A percentile compares a stretch with the other conserved stretches of the same genome.
Evolutionary conservation across 768 basidiomycete genomes (phyloP).

Genomic region (Suillus weaverae): DNA sequence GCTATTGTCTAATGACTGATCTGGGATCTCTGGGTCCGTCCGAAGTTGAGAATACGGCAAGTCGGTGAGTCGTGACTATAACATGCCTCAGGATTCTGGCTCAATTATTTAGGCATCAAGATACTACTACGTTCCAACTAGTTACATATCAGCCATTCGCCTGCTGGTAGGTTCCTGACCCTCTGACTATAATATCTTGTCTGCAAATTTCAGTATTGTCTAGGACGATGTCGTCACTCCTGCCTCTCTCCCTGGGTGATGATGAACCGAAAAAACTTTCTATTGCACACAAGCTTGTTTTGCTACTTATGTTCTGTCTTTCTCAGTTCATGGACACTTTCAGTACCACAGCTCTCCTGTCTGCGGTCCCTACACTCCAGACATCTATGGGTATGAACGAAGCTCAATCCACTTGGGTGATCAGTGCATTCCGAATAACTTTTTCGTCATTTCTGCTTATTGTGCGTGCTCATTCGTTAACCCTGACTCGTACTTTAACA

Average conservation of each 20-base stretch:
- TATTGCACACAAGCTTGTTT: slow-evolving; percentile 23
- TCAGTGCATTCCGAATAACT: slow-evolving; percentile 41
- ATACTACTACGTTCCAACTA: too few relatives aligned
- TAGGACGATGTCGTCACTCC: slow-evolving; percentile 7
- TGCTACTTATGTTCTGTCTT: slow-evolving; percentile 40
- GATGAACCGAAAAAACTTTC: slow-evolving; percentile 17
- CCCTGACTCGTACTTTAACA: background rate
- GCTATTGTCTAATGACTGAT: too few relatives aligned
- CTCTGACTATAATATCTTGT: background rate
- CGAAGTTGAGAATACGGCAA: too few relatives aligned
- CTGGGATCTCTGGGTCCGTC: too few relatives aligned
- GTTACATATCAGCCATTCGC: background rate
- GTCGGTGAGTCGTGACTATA: too few relatives aligned
- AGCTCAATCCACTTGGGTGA: slow-evolving; percentile 38
- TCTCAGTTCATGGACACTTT: slow-evolving; percentile 46
- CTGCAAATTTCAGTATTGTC: background rate
- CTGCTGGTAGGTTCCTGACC: background rate
- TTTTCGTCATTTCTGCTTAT: slow-evolving; percentile 43
- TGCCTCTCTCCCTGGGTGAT: slow-evolving; percentile 5
- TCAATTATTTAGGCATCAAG: too few relatives aligned
- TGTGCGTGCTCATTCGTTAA: background rate
- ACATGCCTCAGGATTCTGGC: too few relatives aligned
- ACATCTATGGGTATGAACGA: slow-evolving; percentile 18
- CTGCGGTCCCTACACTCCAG: slow-evolving; percentile 39
- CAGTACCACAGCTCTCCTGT: slow-evolving; percentile 39